Conservation (phyloP, 2,329 filamentous ascomycete genomes). For the Penicillium brevicompactum region DNA sequence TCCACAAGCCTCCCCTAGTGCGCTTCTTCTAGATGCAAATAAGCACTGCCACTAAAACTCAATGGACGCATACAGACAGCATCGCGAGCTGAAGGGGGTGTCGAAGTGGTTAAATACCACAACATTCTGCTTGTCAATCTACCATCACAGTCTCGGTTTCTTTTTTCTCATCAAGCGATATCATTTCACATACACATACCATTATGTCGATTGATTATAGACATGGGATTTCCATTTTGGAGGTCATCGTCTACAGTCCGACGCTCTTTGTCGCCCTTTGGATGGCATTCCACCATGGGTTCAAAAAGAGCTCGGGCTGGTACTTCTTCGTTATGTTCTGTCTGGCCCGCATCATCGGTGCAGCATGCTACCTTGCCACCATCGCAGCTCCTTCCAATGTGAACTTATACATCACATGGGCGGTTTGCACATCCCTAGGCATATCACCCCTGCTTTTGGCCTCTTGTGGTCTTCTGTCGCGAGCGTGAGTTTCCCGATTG, state of each 20-base stretch:
- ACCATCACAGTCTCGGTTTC: not conserved
- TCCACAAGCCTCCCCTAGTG: not conserved
- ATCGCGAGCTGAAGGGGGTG: not conserved
- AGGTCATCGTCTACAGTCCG: conserved; percentile 26
- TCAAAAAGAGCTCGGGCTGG: conserved; percentile 36
- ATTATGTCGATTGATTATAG: conserved; percentile 21
- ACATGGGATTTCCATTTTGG: conserved; percentile 26
- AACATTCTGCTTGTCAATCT: not conserved
- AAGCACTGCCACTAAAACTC: not conserved
- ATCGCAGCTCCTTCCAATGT: conserved; percentile 22
- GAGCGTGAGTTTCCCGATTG: conserved; percentile 22
- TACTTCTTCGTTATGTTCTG: conserved; percentile 39
- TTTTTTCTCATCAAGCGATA: not conserved
- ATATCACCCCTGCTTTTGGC: conserved; percentile 21
- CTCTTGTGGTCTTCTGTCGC: conserved; percentile 15
- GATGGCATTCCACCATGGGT: conserved; percentile 27
- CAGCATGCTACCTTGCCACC: conserved; percentile 31
- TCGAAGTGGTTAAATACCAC: not conserved
- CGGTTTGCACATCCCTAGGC: conserved; percentile 23
- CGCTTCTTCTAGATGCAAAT: not conserved
- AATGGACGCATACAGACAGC: not conserved
- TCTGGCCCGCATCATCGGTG: conserved; percentile 31
- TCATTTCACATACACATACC: not conserved
- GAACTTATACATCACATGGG: conserved; percentile 31
- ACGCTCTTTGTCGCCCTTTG: conserved; percentile 19